Conservation (phyloP, 148 eudicot genomes). For the Spergularia bocconei region DNA sequence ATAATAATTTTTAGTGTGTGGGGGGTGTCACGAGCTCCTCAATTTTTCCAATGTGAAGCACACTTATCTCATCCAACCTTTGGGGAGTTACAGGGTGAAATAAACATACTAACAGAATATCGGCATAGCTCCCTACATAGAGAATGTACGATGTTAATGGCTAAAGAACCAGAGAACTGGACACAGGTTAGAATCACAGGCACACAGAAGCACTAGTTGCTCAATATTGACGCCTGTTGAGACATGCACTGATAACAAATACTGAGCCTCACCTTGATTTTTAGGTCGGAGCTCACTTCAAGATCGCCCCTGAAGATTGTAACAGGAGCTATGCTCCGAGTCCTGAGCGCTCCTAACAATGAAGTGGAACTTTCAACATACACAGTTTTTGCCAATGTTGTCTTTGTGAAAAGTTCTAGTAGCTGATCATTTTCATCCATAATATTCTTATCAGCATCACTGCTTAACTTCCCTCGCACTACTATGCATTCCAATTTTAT, state of each 20-base stretch:
- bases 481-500: conserved; percentile 88
- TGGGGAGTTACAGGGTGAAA: too few relatives aligned
- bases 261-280: conserved; percentile 66
- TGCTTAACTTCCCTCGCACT: conserved; percentile 46
- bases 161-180: neutral
- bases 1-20: too few relatives aligned
- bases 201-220: neutral
- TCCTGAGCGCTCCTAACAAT: conserved; percentile 85
- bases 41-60: too few relatives aligned
- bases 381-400: conserved; percentile 54
- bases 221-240: neutral
- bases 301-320: conserved; percentile 91
- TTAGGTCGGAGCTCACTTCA: conserved; percentile 69
- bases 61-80: too few relatives aligned
- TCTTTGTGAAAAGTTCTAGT: conserved; percentile 55
- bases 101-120: too few relatives aligned
- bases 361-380: conserved; percentile 77
- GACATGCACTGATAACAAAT: neutral
- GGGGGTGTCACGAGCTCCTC: too few relatives aligned
- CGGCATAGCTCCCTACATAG: too few relatives aligned
- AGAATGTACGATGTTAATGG: neutral
- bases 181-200: neutral
- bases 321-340: conserved; percentile 85
- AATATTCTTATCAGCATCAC: conserved; percentile 39
- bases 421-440: conserved; percentile 82